phyloP scores from a whole-genome alignment of 2,329 filamentous ascomycete genomes.

The Blastomyces gilchristii region DNA sequence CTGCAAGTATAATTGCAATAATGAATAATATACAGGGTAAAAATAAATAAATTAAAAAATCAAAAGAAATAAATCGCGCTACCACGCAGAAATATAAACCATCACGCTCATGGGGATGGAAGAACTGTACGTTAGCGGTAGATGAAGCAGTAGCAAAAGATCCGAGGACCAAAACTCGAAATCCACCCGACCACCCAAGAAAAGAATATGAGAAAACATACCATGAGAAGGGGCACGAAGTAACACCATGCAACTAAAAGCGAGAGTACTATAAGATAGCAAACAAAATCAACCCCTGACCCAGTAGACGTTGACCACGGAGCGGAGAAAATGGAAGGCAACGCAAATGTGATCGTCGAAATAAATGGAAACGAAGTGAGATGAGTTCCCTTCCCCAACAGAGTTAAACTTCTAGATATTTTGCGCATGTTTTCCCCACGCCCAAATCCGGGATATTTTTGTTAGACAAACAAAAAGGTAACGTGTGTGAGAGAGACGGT shows the following conservation, averaged over 20 bases:
- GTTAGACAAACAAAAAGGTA: background rate
- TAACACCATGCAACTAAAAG: background rate
- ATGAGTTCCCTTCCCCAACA: background rate
- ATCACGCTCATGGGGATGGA: background rate
- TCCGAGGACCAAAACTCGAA: background rate
- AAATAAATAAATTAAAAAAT: background rate
- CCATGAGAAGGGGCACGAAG: background rate
- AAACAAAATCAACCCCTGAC: background rate
- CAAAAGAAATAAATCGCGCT: background rate
- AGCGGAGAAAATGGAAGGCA: background rate
- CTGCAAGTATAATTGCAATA: background rate
- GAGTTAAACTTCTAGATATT: background rate
- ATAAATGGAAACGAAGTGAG: background rate
- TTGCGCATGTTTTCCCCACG: background rate
- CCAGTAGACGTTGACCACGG: background rate
- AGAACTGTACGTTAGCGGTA: background rate
- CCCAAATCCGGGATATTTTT: background rate
- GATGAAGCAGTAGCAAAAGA: background rate
- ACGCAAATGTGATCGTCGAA: background rate
- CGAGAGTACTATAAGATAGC: background rate
- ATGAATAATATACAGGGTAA: background rate
- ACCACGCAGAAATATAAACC: background rate
- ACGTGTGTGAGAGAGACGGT: background rate
- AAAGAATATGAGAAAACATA: background rate
- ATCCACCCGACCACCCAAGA: background rate